Evolutionary conservation across 2,329 filamentous ascomycete species (phyloP).

Genomic region (Colletotrichum ledebouriae): DNA sequence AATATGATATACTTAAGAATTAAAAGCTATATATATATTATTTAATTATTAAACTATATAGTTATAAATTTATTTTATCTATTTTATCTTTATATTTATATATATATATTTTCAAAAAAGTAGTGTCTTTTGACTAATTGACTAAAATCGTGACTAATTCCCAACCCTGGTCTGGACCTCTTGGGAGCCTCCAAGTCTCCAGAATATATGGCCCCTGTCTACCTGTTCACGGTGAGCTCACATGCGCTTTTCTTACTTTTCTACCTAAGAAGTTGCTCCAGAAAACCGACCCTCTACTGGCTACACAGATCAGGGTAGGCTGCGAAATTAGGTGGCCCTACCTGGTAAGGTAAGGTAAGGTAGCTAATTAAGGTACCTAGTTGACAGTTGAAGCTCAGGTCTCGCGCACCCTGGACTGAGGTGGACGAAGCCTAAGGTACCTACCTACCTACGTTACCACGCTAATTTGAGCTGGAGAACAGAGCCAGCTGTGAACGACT

Average conservation of each 20-base stretch:
- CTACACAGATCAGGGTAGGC: not conserved
- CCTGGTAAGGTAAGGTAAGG: no score
- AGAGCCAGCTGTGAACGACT: slow-evolving; percentile 18
- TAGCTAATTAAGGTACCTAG: no score
- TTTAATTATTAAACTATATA: no score
- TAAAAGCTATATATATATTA: no score
- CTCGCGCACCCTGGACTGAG: slow-evolving; percentile 8
- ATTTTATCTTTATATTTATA: no score
- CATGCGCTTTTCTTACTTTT: not conserved
- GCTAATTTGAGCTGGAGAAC: slow-evolving; percentile 23
- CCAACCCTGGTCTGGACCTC: slow-evolving; percentile 37
- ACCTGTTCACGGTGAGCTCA: not conserved
- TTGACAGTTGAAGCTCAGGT: slow-evolving; percentile 15
- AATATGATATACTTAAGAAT: no score
- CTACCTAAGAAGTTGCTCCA: not conserved
- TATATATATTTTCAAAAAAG: no score
- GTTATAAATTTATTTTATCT: no score
- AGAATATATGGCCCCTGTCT: slow-evolving; percentile 4
- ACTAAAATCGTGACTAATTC: no score
- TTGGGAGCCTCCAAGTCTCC: slow-evolving; percentile 18
- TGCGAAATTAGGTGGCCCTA: no score
- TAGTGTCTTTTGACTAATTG: no score
- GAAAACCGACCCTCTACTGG: not conserved
- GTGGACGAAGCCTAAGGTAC: not conserved
- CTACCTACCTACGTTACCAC: not conserved